phyloP scores from a whole-genome alignment of 768 basidiomycete genomes.

The Strobilomyces dryophilus region DNA sequence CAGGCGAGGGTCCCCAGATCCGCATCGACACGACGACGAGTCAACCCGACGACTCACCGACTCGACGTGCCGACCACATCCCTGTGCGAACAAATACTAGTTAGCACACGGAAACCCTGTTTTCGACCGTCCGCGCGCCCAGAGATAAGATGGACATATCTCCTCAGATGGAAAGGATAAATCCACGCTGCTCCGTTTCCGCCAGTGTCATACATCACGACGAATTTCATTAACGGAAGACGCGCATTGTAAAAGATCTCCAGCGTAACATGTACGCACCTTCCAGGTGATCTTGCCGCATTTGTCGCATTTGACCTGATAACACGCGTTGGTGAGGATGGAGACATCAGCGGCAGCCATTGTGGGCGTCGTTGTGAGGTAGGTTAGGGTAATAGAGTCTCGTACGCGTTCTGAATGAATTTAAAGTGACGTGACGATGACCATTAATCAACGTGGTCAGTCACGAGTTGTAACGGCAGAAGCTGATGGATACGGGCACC shows the following conservation, averaged over 20 bases:
- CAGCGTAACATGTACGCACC: conserved; percentile 41
- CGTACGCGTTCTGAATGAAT: conserved; percentile 12
- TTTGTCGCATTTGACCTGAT: conserved; percentile 49
- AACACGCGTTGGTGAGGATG: conserved; percentile 52
- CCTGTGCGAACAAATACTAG: conserved; percentile 37
- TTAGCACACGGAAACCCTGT: conserved; percentile 4
- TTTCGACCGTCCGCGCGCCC: conserved; percentile 2
- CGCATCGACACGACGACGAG: conserved; percentile 10
- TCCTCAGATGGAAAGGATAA: conserved; percentile 11
- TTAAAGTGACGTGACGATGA: conserved; percentile 18
- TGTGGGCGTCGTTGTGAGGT: conserved; percentile 17
- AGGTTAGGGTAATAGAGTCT: conserved; percentile 34
- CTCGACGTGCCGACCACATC: conserved; percentile 67
- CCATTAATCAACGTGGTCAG: conserved; percentile 6
- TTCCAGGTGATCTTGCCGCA: conserved; percentile 73
- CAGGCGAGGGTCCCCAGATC: conserved; percentile 14
- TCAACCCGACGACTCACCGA: conserved; percentile 40
- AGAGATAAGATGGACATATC: conserved; percentile 16
- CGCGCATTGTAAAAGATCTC: conserved; percentile 13
- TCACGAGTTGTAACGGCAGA: conserved; percentile 7
- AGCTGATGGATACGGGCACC: conserved; percentile 4
- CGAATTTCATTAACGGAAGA: conserved; percentile 13
- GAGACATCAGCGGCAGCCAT: conserved; percentile 23
- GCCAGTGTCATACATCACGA: conserved; percentile 16
- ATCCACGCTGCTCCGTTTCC: conserved; percentile 10